These are phyloP conservation scores for Amylocarpus encephaloides DNA, from an alignment of 2,329 filamentous ascomycete species.

Conservation along the genomic window DNA sequence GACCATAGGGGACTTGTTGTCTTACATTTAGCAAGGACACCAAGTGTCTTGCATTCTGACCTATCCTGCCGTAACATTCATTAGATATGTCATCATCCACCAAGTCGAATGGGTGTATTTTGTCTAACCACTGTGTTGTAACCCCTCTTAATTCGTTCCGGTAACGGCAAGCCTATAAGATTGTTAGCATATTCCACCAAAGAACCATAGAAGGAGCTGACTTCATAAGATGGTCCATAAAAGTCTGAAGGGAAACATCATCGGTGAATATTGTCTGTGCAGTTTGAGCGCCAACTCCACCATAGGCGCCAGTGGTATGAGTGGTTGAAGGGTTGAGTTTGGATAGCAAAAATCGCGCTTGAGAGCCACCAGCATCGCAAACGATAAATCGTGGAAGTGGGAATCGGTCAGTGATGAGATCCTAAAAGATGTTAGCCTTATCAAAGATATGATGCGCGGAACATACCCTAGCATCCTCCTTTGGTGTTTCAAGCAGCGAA, in stretches of 20 bases:
- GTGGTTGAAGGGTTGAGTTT: slow-evolving; percentile 98
- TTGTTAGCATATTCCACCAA: slow-evolving; percentile 9
- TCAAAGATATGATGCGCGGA: neutral
- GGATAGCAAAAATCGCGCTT: slow-evolving; percentile 91
- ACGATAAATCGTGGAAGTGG: slow-evolving; percentile 98
- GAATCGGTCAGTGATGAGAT: slow-evolving; percentile 95
- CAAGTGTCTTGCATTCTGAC: too few relatives aligned
- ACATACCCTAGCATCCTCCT: slow-evolving; percentile 88
- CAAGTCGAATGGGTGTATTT: too few relatives aligned
- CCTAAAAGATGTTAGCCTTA: slow-evolving; percentile 44
- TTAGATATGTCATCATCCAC: too few relatives aligned
- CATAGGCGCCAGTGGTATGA: slow-evolving; percentile 87
- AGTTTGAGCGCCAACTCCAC: slow-evolving; percentile 74
- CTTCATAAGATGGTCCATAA: slow-evolving; percentile 99
- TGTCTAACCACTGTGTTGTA: too few relatives aligned
- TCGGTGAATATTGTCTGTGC: slow-evolving; percentile 99
- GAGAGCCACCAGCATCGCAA: slow-evolving; percentile 95
- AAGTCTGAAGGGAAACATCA: slow-evolving; percentile 94
- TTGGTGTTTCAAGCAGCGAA: slow-evolving; percentile 79
- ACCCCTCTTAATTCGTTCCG: slow-evolving; percentile 1
- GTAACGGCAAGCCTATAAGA: slow-evolving; percentile 41
- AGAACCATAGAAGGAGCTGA: slow-evolving; percentile 40
- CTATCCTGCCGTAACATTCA: too few relatives aligned
- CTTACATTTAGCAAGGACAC: too few relatives aligned
- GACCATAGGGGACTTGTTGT: too few relatives aligned